Evolutionary conservation across 2,329 filamentous ascomycete species (phyloP), one percentile per base, ranked within the genome.

Genomic region (Botrytis byssoidea): DNA sequence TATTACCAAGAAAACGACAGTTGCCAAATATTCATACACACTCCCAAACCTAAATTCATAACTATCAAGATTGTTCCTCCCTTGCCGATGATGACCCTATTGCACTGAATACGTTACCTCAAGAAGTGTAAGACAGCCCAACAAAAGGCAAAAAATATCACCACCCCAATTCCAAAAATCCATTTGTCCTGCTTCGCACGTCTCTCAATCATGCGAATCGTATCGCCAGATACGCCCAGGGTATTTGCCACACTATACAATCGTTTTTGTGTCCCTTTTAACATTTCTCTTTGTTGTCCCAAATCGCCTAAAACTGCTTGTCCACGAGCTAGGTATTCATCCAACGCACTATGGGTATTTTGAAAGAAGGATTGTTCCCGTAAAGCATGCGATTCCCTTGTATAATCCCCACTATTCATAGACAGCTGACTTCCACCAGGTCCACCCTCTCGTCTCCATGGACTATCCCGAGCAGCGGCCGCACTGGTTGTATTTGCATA

Each of bases 171-270:
- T 87, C 92, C 93, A 82, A 99, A 99, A 51, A 99, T 97, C 94
- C 95, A 98, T 84, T 98, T 98, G 82, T 99, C 96, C 85, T 98
- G 93, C 82, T 90, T 92, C 69, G 96, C 94, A 76, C 96, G 87
- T 78, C 96, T 85, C 84, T 98, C 95, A 60, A 99, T 92, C 94
- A 96, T 98, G 65, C 96, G 90, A 77, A 99, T 99, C 2, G 96
- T 99, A 82, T 98, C 95, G 32, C 95, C 95, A 80, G 93, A 97
- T 74, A 99, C 89, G 0, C 96, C 96, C 66, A 99, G 84, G 35
- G 96, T 98, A 81, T 97, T 98, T 10, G 93, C 96, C 32, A 98
- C 94, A 78, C 90, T 95, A 81, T 98, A 98, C 68, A 99, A 86
- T 81, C 91, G 90, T 82, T 92, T 92, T 83, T 99, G 96, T 35